A percentile compares a stretch with the other conserved stretches of the same genome.
Conservation (phyloP, 73 alveolate species). For the Paraurostyla sp. region DNA sequence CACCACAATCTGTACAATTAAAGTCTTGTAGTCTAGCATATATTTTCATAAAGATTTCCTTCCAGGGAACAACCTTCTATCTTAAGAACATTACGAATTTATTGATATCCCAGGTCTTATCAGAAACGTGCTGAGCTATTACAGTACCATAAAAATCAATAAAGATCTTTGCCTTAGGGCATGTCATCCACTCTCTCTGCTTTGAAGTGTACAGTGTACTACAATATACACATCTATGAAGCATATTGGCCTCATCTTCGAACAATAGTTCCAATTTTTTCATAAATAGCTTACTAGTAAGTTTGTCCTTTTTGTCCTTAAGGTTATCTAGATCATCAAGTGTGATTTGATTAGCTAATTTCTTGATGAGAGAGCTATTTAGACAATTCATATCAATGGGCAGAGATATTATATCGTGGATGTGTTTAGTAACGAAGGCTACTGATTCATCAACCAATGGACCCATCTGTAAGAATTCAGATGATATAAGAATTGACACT, state of each 20-base stretch:
- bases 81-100: constrained; percentile 72
- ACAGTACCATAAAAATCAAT: constrained; percentile 84
- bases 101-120: constrained; percentile 79
- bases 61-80: constrained; percentile 71
- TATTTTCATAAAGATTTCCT: constrained; percentile 74
- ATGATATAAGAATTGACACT: constrained; percentile 79
- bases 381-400: constrained; percentile 87
- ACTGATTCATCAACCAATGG: constrained; percentile 74
- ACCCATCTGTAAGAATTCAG: constrained; percentile 80
- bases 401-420: constrained; percentile 67
- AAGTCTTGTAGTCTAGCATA: constrained; percentile 70
- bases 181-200: constrained; percentile 79
- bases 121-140: constrained; percentile 83
- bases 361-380: constrained; percentile 46
- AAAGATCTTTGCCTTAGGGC: constrained; percentile 80
- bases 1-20: constrained; percentile 67
- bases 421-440: constrained; percentile 44
- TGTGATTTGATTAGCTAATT: constrained; percentile 53
- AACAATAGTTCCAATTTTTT: constrained; percentile 76
- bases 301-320: constrained; percentile 78
- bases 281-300: constrained; percentile 73
- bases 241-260: constrained; percentile 74
- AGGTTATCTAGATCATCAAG: constrained; percentile 65
- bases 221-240: constrained; percentile 80
- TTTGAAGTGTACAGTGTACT: constrained; percentile 62